Conservation (phyloP, 495 filamentous ascomycete species). For the Parathielavia appendiculata region DNA sequence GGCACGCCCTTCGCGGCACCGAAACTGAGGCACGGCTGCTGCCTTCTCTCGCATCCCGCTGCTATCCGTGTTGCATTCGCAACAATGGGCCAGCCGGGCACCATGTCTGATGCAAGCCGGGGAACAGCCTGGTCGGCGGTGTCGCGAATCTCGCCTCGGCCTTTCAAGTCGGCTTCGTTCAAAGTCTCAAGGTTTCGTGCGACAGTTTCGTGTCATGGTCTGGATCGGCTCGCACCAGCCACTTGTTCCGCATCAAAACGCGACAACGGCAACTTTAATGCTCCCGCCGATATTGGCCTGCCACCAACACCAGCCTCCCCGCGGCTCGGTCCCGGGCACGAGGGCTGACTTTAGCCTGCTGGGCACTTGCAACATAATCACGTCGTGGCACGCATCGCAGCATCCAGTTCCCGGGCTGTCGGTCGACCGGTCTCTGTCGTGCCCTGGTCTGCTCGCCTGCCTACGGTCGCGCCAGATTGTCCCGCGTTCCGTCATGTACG, state of each 20-base stretch:
- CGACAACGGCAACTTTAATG: conserved; percentile 2
- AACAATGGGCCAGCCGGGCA: neutral
- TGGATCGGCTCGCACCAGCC: neutral
- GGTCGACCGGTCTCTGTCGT: conserved; percentile 26
- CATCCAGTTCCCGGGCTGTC: conserved; percentile 23
- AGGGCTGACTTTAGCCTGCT: conserved; percentile 26
- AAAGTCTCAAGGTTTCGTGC: neutral
- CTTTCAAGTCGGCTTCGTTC: neutral
- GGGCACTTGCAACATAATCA: conserved; percentile 17
- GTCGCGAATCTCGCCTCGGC: neutral
- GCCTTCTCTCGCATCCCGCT: neutral
- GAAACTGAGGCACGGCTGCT: neutral
- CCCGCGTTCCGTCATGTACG: conserved; percentile 6
- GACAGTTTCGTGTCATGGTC: neutral
- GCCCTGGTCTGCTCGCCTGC: conserved; percentile 11
- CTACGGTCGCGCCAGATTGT: conserved; percentile 1
- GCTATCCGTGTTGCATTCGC: neutral
- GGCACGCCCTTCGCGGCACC: neutral
- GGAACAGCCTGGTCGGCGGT: neutral
- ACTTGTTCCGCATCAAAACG: neutral
- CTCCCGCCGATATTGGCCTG: conserved; percentile 17
- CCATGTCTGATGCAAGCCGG: too few species aligned
- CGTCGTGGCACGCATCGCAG: conserved; percentile 14
- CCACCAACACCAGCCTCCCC: conserved; percentile 20
- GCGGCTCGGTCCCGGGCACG: conserved; percentile 17